A percentile compares a stretch with the other conserved stretches of the same genome.
These are phyloP conservation scores for Sporothrix pallida DNA, from an alignment of 2,329 filamentous ascomycete species.

Conservation along the genomic window DNA sequence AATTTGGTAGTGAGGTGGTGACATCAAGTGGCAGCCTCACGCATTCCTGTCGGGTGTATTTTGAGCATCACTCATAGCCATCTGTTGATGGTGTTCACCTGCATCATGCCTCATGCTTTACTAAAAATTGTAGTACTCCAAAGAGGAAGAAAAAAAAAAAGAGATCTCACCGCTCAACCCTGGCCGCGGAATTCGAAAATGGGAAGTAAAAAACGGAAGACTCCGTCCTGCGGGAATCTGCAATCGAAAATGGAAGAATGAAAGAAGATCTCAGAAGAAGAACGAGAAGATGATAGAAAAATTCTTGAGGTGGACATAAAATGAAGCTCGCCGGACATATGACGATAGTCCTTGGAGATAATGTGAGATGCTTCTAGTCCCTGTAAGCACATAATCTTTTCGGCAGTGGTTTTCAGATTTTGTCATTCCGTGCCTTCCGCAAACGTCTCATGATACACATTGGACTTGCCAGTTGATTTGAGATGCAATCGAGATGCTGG, in stretches of 20 bases:
- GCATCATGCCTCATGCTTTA: background rate
- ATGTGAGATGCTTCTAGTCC: background rate
- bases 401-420: background rate
- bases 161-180: background rate
- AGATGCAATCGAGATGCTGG: background rate
- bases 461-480: background rate
- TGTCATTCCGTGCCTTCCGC: background rate
- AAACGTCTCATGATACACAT: background rate
- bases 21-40: background rate
- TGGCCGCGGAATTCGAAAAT: background rate
- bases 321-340: background rate
- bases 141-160: no score
- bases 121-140: no score
- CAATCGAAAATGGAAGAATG: background rate
- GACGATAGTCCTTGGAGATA: background rate
- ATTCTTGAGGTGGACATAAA: background rate
- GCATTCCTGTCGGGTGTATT: background rate
- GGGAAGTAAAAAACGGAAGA: background rate
- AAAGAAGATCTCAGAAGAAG: background rate
- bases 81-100: background rate
- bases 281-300: background rate
- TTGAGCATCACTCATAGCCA: background rate
- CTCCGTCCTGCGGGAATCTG: background rate
- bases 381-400: constrained; percentile 9
- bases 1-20: no score